Conservation (phyloP, 495 filamentous ascomycete species). For the Penicillium maclennaniae region DNA sequence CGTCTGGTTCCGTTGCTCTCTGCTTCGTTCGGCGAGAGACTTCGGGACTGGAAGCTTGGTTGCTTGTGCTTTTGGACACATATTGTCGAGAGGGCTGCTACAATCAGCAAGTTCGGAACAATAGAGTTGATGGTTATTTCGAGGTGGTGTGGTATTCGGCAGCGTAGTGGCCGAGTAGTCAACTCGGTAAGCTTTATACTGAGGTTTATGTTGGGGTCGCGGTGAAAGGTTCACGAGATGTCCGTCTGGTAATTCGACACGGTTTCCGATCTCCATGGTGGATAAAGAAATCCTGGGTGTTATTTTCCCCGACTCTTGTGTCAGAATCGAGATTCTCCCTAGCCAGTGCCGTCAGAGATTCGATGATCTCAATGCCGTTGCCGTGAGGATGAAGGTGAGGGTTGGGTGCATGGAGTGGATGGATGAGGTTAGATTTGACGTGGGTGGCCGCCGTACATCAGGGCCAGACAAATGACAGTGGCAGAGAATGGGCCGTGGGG, state of each 20-base stretch:
- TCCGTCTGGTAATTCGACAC: slow-evolving; percentile 30
- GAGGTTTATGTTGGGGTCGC: slow-evolving; percentile 16
- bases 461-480: slow-evolving; percentile 5
- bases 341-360: slow-evolving; percentile 24
- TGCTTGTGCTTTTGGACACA: slow-evolving; percentile 18
- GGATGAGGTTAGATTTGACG: background rate
- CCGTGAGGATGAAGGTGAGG: background rate
- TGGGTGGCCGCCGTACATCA: background rate
- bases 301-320: slow-evolving; percentile 13
- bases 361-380: background rate
- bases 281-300: background rate
- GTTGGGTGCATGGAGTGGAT: slow-evolving; percentile 2
- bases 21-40: slow-evolving; percentile 15
- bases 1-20: slow-evolving; percentile 16
- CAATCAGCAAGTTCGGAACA: slow-evolving; percentile 3
- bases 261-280: slow-evolving; percentile 26
- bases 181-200: slow-evolving; percentile 25
- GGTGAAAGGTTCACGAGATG: slow-evolving; percentile 35
- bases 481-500: slow-evolving; percentile 5
- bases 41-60: slow-evolving; percentile 38
- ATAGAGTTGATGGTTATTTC: background rate
- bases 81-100: slow-evolving; percentile 7
- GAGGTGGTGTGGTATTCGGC: slow-evolving; percentile 6
- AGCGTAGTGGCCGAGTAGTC: slow-evolving; percentile 16
- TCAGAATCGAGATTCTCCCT: slow-evolving; percentile 13